Percentiles rank a stretch among this genome's conserved stretches.
phyloP scores from a whole-genome alignment of 2,329 filamentous ascomycete species.

The Aspergillus thermomutatus region DNA sequence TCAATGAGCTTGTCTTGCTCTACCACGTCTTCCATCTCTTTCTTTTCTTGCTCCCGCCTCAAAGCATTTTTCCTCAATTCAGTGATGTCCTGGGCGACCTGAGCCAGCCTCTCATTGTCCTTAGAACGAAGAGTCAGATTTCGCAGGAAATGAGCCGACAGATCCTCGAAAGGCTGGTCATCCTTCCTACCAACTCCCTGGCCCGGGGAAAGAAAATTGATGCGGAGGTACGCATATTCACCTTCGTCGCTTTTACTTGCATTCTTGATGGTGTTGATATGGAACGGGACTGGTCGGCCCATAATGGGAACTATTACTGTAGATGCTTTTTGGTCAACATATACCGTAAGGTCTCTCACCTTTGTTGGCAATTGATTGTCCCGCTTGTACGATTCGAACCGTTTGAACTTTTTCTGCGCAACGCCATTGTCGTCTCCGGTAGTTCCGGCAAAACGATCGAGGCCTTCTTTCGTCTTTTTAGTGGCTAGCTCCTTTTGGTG shows the following conservation, averaged over 20 bases:
- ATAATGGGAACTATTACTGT: constrained; percentile 94
- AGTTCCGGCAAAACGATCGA: constrained; percentile 80
- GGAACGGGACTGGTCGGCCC: constrained; percentile 95
- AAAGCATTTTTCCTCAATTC: constrained; percentile 92
- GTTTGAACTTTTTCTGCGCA: constrained; percentile 98
- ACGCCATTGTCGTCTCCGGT: constrained; percentile 81
- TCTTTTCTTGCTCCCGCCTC: constrained; percentile 96
- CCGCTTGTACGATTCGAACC: constrained; percentile 97
- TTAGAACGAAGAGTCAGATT: constrained; percentile 93
- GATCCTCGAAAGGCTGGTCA: constrained; percentile 96
- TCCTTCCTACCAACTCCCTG: constrained; percentile 97
- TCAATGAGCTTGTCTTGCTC: constrained; percentile 97
- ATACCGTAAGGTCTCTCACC: constrained; percentile 80
- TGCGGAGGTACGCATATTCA: constrained; percentile 87
- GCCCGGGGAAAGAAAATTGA: constrained; percentile 95
- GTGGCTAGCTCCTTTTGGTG: constrained; percentile 86
- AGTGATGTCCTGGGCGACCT: constrained; percentile 88
- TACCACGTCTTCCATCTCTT: constrained; percentile 98
- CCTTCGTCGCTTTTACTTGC: constrained; percentile 96
- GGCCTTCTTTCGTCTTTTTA: constrained; percentile 87
- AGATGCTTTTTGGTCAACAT: constrained; percentile 85
- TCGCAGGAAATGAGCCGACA: constrained; percentile 89
- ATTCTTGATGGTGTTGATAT: constrained; percentile 98
- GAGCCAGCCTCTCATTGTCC: constrained; percentile 81
- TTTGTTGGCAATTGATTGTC: constrained; percentile 87